Evolutionary conservation across 345 rosid species (phyloP), one percentile per base, ranked within the genome.

Genomic region (Populus tremula): DNA sequence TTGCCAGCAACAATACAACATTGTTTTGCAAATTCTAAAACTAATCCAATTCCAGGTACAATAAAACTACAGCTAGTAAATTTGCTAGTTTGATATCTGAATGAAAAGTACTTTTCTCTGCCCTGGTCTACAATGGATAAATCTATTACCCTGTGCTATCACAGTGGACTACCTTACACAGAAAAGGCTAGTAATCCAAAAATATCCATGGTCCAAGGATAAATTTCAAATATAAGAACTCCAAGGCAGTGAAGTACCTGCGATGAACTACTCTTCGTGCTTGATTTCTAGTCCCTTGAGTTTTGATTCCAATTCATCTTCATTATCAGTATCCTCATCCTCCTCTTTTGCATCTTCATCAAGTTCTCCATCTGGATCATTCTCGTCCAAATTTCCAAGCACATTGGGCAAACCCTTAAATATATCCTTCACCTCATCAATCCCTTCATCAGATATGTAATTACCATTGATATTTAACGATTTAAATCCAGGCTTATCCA

Each of bases 291-390:
- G 87, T 43, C 81, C 92, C 87, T 87, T 87, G 29, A 94, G 94
- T 84, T 85, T 87, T n/a, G 92, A 82, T 81, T 90, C 96, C 84
- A 94, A 71, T 71, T 87, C 94, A 80, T 89, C 87, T 74, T 88
- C 91, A 0, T 78, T 45, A 20, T 80, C 91, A 0, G 67, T 49
- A 23, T 79, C 78, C 39, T 25, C 82, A 3, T 87, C 91, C 49
- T 86, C 89, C 23, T 88, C 96, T 39, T 83, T 88, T 33, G 69
- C 87, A 66, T 84, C 95, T 54, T 90, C 94, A 23, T 91, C 95
- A 71, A 85, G 73, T 86, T 92, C 91, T 54, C 97, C 97, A 71
- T 91, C 83, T 45, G 80, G 85, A 69, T 83, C 82, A 76, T 83
- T 83, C 63, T 79, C 85, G 33, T 83, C 85, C 63, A 83, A 76